Percentiles rank a stretch among this genome's conserved stretches.
These are phyloP conservation scores for Nidula microcarpa DNA, from an alignment of 768 basidiomycete species.

Conservation along the genomic window DNA sequence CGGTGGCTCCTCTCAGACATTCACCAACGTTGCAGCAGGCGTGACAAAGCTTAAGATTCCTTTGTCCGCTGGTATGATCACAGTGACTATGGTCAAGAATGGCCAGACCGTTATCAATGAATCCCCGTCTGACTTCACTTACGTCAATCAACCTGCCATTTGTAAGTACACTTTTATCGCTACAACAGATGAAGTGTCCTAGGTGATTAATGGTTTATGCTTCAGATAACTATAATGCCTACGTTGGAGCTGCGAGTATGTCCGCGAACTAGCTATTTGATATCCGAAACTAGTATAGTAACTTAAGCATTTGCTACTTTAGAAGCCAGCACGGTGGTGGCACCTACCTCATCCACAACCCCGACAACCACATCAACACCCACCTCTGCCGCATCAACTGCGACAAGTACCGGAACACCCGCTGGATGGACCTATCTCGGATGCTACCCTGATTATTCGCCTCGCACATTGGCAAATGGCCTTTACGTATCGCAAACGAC, in stretches of 20 bases:
- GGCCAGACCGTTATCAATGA: conserved; percentile 49
- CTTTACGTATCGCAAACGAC: conserved; percentile 6
- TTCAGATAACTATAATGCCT: conserved; percentile 65
- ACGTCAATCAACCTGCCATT: conserved; percentile 24
- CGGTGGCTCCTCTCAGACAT: conserved; percentile 34
- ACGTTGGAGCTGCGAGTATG: conserved; percentile 46
- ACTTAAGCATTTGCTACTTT: neutral
- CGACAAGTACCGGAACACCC: conserved; percentile 6
- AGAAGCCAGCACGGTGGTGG: neutral
- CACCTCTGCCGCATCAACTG: conserved; percentile 9
- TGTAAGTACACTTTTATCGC: conserved; percentile 23
- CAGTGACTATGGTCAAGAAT: conserved; percentile 48
- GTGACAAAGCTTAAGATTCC: conserved; percentile 61
- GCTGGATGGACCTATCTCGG: conserved; percentile 19
- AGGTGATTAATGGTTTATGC: neutral
- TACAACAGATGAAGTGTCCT: neutral
- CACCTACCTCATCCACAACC: conserved; percentile 6
- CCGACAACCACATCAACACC: conserved; percentile 8
- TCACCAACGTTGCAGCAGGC: conserved; percentile 41
- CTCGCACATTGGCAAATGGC: conserved; percentile 17
- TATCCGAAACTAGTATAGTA: too few relatives aligned
- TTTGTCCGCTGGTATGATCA: conserved; percentile 52
- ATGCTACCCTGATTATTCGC: conserved; percentile 18
- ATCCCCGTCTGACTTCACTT: conserved; percentile 42
- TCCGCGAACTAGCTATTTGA: neutral